Percentiles rank a stretch among this genome's conserved stretches.
Evolutionary conservation across 2,329 filamentous ascomycete genomes (phyloP).

Genomic region (Colletotrichum lupini): DNA sequence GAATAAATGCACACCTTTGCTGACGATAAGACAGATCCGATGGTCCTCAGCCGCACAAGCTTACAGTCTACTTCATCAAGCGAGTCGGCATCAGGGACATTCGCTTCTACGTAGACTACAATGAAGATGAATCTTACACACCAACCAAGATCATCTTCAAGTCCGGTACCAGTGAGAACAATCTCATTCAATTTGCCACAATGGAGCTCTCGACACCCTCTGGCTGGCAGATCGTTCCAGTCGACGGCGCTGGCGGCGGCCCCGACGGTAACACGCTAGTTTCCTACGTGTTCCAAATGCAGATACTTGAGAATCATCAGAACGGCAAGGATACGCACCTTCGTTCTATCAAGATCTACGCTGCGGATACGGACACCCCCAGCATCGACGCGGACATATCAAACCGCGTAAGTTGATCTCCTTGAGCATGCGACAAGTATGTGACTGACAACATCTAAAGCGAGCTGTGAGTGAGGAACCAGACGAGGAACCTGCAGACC

Average conservation of each 20-base stretch:
- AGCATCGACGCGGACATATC: constrained; percentile 45
- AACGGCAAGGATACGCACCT: constrained; percentile 99
- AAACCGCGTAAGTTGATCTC: constrained; percentile 36
- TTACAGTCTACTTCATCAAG: constrained; percentile 89
- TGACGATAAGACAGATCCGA: constrained; percentile 70
- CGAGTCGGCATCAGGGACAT: constrained; percentile 82
- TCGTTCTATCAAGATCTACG: constrained; percentile 88
- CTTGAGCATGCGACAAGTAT: neutral
- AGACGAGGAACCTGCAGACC: constrained; percentile 39
- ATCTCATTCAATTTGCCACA: constrained; percentile 86
- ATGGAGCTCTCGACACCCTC: constrained; percentile 82
- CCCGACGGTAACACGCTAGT: constrained; percentile 80
- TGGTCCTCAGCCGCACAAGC: constrained; percentile 83
- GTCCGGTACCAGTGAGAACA: constrained; percentile 91
- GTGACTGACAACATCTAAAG: constrained; percentile 28
- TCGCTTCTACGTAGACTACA: constrained; percentile 90
- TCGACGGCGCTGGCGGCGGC: constrained; percentile 64
- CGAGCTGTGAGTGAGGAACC: constrained; percentile 3
- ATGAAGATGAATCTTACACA: constrained; percentile 94
- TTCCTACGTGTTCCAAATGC: constrained; percentile 90
- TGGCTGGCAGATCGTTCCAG: constrained; percentile 90
- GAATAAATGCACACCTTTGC: neutral
- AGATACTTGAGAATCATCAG: constrained; percentile 95
- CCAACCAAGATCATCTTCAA: constrained; percentile 91
- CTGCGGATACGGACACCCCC: constrained; percentile 61